Conservation (phyloP, 148 eudicot species). For the Linanthus parryae region DNA sequence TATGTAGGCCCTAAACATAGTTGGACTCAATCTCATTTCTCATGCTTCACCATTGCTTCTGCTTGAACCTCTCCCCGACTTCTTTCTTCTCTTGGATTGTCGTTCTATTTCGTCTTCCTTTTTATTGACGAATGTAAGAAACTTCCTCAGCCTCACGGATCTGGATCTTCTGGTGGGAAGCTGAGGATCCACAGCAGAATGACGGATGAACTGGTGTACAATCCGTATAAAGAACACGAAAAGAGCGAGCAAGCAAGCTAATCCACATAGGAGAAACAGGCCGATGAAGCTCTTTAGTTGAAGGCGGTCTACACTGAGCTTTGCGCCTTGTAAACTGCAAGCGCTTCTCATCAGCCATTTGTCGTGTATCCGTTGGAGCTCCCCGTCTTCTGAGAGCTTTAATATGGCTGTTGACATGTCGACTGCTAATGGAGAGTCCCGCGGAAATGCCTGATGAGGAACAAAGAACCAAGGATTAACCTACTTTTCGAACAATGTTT, state of each 20-base stretch:
- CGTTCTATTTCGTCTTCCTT: slow-evolving; percentile 43
- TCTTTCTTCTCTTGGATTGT: slow-evolving; percentile 41
- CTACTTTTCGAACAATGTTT: background rate
- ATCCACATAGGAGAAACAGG: slow-evolving; percentile 48
- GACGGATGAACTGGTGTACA: slow-evolving; percentile 33
- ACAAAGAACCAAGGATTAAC: background rate
- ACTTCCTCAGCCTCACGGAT: slow-evolving; percentile 33
- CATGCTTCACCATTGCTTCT: slow-evolving; percentile 5
- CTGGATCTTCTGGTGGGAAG: slow-evolving; percentile 12
- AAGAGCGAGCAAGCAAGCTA: slow-evolving; percentile 47
- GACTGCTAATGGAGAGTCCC: slow-evolving; percentile 66
- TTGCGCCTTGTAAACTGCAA: slow-evolving; percentile 52
- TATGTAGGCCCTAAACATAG: too few species aligned
- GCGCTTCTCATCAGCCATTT: slow-evolving; percentile 70
- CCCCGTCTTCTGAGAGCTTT: slow-evolving; percentile 64
- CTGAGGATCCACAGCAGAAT: slow-evolving; percentile 21
- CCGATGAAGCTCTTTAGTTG: slow-evolving; percentile 53
- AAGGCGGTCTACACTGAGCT: slow-evolving; percentile 42
- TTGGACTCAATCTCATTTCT: too few species aligned
- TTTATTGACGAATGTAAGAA: slow-evolving; percentile 51
- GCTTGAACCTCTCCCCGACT: slow-evolving; percentile 27
- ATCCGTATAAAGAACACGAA: slow-evolving; percentile 22
- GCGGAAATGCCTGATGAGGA: slow-evolving; percentile 53
- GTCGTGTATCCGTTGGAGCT: too few species aligned
- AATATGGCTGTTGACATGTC: slow-evolving; percentile 74